A percentile compares a stretch with the other conserved stretches of the same genome.
These are phyloP conservation scores for Spergularia bocconei DNA, from an alignment of 148 eudicot species.

Conservation along the genomic window DNA sequence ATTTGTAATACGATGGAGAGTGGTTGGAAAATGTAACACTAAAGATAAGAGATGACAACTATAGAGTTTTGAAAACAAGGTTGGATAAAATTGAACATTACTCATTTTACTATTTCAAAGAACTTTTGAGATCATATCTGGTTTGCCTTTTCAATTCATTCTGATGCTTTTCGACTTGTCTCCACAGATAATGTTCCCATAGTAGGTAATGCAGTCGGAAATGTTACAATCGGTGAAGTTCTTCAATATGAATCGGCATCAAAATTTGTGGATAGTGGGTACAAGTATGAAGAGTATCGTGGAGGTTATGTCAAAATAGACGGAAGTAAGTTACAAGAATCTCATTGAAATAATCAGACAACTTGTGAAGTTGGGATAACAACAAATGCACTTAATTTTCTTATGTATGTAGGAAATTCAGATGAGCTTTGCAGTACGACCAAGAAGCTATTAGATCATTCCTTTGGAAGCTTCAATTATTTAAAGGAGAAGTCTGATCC, in stretches of 20 bases:
- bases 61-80: too few relatives aligned
- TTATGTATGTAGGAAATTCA: slow-evolving; percentile 33
- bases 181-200: slow-evolving; percentile 40
- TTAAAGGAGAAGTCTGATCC: slow-evolving; percentile 37
- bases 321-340: slow-evolving; percentile 32
- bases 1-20: too few relatives aligned
- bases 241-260: slow-evolving; percentile 57
- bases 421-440: slow-evolving; percentile 40
- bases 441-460: slow-evolving; percentile 44
- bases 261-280: slow-evolving; percentile 40
- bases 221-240: slow-evolving; percentile 40
- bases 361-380: background rate
- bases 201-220: slow-evolving; percentile 15
- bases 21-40: too few relatives aligned
- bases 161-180: background rate
- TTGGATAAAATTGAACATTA: too few relatives aligned
- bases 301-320: slow-evolving; percentile 46
- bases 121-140: background rate
- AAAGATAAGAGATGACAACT: too few relatives aligned
- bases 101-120: background rate
- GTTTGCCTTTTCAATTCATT: slow-evolving; percentile 1
- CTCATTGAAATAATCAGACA: background rate
- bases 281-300: slow-evolving; percentile 50
- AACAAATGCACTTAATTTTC: background rate
- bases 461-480: slow-evolving; percentile 47